A percentile compares a stretch with the other conserved stretches of the same genome.
These are phyloP conservation scores for Meripilus lineatus DNA, from an alignment of 1,284 basidiomycete genomes.

Conservation along the genomic window DNA sequence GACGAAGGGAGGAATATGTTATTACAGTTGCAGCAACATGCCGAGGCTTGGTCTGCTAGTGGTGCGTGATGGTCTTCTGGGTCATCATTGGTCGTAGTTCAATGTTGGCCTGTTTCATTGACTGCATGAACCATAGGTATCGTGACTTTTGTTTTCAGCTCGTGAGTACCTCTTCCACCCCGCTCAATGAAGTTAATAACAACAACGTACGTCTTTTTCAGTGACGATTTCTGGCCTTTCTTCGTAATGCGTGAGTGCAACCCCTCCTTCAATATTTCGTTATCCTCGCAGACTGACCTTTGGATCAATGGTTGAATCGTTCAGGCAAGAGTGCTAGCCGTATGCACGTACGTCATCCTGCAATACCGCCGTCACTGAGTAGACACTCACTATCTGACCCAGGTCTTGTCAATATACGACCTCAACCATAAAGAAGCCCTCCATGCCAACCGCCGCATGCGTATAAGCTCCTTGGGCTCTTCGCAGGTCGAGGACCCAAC, in stretches of 20 bases:
- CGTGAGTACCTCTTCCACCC: slow-evolving; percentile 40
- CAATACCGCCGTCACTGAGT: too few relatives aligned
- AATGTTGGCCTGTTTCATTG: background rate
- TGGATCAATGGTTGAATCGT: too few relatives aligned
- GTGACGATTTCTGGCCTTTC: slow-evolving; percentile 81
- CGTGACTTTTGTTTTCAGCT: slow-evolving; percentile 74
- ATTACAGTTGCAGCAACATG: slow-evolving; percentile 79
- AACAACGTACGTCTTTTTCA: slow-evolving; percentile 17
- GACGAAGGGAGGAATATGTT: slow-evolving; percentile 75
- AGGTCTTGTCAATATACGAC: slow-evolving; percentile 74
- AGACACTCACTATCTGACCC: slow-evolving; percentile 8
- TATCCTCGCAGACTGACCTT: slow-evolving; percentile 9
- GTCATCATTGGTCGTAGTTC: background rate
- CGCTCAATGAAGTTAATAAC: background rate
- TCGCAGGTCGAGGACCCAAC: slow-evolving; percentile 11
- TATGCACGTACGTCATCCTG: slow-evolving; percentile 63
- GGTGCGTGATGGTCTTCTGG: slow-evolving; percentile 36
- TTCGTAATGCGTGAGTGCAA: slow-evolving; percentile 51
- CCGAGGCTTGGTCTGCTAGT: slow-evolving; percentile 80
- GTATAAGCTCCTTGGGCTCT: slow-evolving; percentile 30
- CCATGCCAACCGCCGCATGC: slow-evolving; percentile 55
- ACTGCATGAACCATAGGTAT: slow-evolving; percentile 43
- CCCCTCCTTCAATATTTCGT: slow-evolving; percentile 7
- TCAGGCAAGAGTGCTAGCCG: slow-evolving; percentile 66
- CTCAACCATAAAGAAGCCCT: slow-evolving; percentile 60